These are phyloP conservation scores for Alternaria longipes DNA, from an alignment of 2,329 filamentous ascomycete genomes.

Conservation along the genomic window DNA sequence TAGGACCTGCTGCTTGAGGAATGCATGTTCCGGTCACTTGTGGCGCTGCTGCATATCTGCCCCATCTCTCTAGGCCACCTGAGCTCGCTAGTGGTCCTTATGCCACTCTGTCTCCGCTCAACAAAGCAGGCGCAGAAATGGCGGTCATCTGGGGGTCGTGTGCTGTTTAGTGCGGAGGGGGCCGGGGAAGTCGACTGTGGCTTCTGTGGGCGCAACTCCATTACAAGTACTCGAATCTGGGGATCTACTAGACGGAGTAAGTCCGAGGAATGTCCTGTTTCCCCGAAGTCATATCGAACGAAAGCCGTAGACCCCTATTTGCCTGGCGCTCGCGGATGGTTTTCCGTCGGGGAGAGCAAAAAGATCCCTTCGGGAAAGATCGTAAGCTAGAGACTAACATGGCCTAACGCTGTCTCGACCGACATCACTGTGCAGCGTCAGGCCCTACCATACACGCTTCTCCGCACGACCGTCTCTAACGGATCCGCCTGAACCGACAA, in stretches of 20 bases:
- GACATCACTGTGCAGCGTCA: slow-evolving; percentile 31
- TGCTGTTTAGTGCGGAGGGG: neutral
- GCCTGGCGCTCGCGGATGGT: slow-evolving; percentile 16
- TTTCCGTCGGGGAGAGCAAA: slow-evolving; percentile 33
- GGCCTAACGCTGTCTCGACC: slow-evolving; percentile 19
- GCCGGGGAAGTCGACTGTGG: neutral
- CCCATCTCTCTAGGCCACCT: slow-evolving; percentile 1
- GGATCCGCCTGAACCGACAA: slow-evolving; percentile 25
- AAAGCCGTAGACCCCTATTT: slow-evolving; percentile 22
- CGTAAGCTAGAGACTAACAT: slow-evolving; percentile 7
- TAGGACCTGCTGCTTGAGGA: neutral
- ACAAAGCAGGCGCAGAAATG: slow-evolving; percentile 3
- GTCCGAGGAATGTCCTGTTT: slow-evolving; percentile 32
- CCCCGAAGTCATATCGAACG: slow-evolving; percentile 29
- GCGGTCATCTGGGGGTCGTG: slow-evolving; percentile 1
- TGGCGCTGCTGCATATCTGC: slow-evolving; percentile 4
- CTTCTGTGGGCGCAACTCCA: neutral
- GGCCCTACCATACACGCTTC: slow-evolving; percentile 23
- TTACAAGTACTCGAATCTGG: slow-evolving; percentile 5
- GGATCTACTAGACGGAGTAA: slow-evolving; percentile 1
- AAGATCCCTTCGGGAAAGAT: slow-evolving; percentile 17
- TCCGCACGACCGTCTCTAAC: slow-evolving; percentile 28
- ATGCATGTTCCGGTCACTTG: slow-evolving; percentile 6
- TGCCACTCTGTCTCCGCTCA: neutral
- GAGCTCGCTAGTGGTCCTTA: slow-evolving; percentile 1